Percentiles rank a stretch among this genome's conserved stretches.
These are phyloP conservation scores for Stephanodiscus triporus DNA, from an alignment of 108 stramenopile genomes.

Conservation along the genomic window DNA sequence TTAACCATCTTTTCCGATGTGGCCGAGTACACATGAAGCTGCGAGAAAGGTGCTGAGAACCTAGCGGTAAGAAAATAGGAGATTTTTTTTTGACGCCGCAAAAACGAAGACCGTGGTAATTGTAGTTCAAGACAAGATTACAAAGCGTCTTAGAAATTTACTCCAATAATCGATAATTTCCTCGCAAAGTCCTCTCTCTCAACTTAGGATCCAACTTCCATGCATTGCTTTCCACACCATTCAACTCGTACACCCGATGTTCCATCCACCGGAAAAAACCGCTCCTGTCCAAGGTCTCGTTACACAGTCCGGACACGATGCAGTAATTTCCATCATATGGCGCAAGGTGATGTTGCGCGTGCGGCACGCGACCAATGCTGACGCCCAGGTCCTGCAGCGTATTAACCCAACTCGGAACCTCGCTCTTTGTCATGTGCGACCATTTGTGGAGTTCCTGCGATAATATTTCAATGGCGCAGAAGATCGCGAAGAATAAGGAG, in stretches of 20 bases:
- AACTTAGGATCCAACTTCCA: conserved; percentile 87
- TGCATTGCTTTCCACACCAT: conserved; percentile 86
- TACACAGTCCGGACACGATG: conserved; percentile 86
- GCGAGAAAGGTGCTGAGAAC: no score
- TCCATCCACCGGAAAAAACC: conserved; percentile 89
- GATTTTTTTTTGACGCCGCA: background rate
- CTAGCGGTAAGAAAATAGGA: no score
- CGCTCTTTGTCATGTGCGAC: conserved; percentile 76
- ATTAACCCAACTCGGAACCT: conserved; percentile 60
- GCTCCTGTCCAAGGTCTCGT: conserved; percentile 68
- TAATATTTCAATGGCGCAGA: conserved; percentile 76
- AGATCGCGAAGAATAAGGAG: conserved; percentile 68
- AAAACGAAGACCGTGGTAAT: no score
- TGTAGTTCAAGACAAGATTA: background rate
- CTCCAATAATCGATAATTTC: conserved; percentile 56
- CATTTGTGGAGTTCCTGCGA: conserved; percentile 93
- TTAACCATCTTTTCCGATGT: no score
- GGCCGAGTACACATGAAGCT: no score
- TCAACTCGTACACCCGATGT: conserved; percentile 72
- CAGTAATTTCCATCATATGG: conserved; percentile 94
- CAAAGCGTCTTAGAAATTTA: background rate
- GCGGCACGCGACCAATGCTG: conserved; percentile 72
- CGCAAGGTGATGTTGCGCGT: conserved; percentile 87
- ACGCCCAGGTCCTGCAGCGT: conserved; percentile 68
- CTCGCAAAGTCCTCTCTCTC: conserved; percentile 64